phyloP scores from a whole-genome alignment of 345 rosid species.

The Capsella bursapastoris region DNA sequence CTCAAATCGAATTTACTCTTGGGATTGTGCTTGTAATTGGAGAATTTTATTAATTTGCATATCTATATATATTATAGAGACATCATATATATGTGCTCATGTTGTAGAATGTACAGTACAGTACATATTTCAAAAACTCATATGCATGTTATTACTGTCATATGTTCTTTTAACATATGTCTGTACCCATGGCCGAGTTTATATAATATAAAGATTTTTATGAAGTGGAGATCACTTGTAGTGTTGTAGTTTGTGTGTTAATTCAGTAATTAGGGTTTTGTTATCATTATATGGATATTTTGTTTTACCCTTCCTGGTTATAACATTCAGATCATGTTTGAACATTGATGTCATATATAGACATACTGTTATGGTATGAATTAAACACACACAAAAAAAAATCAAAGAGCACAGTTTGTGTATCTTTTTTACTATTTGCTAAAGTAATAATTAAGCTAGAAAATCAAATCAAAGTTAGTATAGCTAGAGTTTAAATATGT shows the following conservation, averaged over 20 bases:
- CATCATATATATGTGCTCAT: constrained; percentile 17
- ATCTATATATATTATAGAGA: constrained; percentile 27
- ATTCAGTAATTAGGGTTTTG: constrained; percentile 26
- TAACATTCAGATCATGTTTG: constrained; percentile 7
- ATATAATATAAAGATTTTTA: constrained; percentile 27
- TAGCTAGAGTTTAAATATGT: neutral
- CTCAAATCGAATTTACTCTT: constrained; percentile 27
- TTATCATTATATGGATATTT: constrained; percentile 7
- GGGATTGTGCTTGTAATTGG: constrained; percentile 29
- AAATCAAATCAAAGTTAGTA: neutral
- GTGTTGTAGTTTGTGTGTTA: neutral
- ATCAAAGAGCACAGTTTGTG: neutral
- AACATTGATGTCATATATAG: neutral
- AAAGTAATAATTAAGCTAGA: neutral
- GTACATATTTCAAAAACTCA: constrained; percentile 8
- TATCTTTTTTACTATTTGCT: neutral
- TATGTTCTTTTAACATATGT: constrained; percentile 30
- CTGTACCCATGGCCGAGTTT: constrained; percentile 29
- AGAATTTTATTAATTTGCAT: constrained; percentile 19
- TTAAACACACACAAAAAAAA: neutral
- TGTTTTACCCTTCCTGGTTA: constrained; percentile 6
- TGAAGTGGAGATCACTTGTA: constrained; percentile 25
- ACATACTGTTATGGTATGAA: neutral
- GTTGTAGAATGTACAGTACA: constrained; percentile 35
- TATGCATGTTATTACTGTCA: constrained; percentile 13